phyloP scores from a whole-genome alignment of 192 early-diverging fungal genomes.

The Backusella australiensis region DNA sequence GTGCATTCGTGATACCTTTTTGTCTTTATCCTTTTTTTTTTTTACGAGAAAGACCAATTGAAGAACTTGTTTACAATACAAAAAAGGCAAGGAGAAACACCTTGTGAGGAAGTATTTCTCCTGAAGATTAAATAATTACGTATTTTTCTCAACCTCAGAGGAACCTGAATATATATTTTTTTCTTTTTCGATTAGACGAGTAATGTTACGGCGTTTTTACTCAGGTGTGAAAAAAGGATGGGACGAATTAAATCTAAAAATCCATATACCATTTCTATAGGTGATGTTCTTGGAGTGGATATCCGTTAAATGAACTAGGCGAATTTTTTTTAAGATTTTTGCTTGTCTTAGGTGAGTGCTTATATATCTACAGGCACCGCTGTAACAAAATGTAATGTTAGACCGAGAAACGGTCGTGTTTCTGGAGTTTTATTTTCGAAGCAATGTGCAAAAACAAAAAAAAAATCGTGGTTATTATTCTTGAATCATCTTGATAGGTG shows the following conservation, averaged over 20 bases:
- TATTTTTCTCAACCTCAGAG: not conserved
- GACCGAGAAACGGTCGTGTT: not conserved
- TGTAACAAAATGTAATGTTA: not conserved
- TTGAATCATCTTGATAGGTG: not conserved
- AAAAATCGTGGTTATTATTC: not conserved
- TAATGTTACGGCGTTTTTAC: too few species aligned
- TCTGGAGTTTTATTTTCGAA: not conserved
- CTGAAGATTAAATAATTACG: not conserved
- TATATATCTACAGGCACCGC: not conserved
- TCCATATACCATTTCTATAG: not conserved
- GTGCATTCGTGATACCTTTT: not conserved
- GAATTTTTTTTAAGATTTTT: not conserved
- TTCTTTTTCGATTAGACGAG: not conserved
- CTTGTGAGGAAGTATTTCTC: not conserved
- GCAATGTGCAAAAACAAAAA: not conserved
- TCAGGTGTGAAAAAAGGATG: not conserved
- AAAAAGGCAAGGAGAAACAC: not conserved
- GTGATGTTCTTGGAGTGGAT: not conserved
- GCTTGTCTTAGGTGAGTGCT: not conserved
- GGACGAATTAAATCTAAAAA: not conserved
- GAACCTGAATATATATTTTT: not conserved
- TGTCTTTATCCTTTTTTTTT: not conserved
- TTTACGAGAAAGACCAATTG: not conserved
- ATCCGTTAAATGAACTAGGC: not conserved
- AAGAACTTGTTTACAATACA: not conserved